These are phyloP conservation scores for Wickerhamomyces sydowiorum DNA, from an alignment of 805 yeast genomes.

Conservation along the genomic window DNA sequence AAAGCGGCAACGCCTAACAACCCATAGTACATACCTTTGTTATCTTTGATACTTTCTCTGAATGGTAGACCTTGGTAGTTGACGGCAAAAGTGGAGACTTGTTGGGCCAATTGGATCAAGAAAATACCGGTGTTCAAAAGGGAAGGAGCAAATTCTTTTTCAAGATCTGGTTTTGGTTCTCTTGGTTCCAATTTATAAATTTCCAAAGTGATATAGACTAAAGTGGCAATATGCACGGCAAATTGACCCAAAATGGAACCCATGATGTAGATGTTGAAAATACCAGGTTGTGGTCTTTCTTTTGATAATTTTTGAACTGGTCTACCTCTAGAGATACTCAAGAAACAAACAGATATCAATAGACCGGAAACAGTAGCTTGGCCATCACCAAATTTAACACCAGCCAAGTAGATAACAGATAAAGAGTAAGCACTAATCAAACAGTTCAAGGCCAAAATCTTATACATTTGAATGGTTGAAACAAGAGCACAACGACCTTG, in stretches of 20 bases:
- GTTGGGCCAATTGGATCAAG: constrained; percentile 90
- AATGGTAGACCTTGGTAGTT: constrained; percentile 97
- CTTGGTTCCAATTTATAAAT: constrained; percentile 89
- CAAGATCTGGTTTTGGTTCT: constrained; percentile 84
- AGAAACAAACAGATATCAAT: constrained; percentile 87
- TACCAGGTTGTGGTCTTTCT: constrained; percentile 96
- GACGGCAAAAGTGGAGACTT: constrained; percentile 95
- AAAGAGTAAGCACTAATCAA: constrained; percentile 93
- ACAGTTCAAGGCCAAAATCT: constrained; percentile 94
- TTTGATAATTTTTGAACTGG: constrained; percentile 84
- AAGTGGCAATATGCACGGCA: constrained; percentile 81
- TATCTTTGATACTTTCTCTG: constrained; percentile 83
- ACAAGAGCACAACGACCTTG: constrained; percentile 98
- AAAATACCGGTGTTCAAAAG: constrained; percentile 94
- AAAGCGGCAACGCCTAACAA: constrained; percentile 83
- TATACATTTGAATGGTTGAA: constrained; percentile 98
- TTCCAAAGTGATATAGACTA: constrained; percentile 77
- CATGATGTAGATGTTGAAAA: constrained; percentile 92
- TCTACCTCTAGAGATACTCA: constrained; percentile 90
- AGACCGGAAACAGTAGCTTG: constrained; percentile 97
- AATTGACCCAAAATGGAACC: constrained; percentile 96
- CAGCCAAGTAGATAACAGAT: constrained; percentile 91
- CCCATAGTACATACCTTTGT: constrained; percentile 97
- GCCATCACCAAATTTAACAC: constrained; percentile 96
- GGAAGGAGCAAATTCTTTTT: constrained; percentile 83